These are phyloP conservation scores for Alternaria dauci DNA, from an alignment of 2,329 filamentous ascomycete genomes.

Conservation along the genomic window DNA sequence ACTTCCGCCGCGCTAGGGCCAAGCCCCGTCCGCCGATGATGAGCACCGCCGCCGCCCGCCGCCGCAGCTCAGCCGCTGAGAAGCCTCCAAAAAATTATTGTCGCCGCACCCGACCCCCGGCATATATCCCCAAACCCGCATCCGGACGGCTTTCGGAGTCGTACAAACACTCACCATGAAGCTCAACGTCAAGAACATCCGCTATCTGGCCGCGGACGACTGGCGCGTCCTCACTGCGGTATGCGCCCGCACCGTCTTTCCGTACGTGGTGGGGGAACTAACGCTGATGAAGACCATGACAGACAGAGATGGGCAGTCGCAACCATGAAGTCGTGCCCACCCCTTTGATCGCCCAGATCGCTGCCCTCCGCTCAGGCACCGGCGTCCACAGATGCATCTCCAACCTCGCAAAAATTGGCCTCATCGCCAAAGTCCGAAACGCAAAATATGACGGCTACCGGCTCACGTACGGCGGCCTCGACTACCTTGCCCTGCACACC, in stretches of 20 bases:
- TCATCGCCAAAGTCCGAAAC: conserved; percentile 94
- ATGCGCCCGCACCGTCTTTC: conserved; percentile 43
- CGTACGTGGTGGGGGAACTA: conserved; percentile 46
- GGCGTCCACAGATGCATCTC: conserved; percentile 90
- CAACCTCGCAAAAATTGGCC: conserved; percentile 85
- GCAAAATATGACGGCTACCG: conserved; percentile 98
- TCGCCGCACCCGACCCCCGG: conserved; percentile 8
- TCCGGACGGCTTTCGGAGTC: conserved; percentile 6
- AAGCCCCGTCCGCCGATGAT: conserved; percentile 34
- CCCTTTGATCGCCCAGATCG: conserved; percentile 81
- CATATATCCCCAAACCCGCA: neutral
- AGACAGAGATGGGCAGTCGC: conserved; percentile 93
- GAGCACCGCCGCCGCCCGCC: conserved; percentile 13
- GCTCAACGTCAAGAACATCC: conserved; percentile 91
- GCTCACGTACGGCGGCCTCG: conserved; percentile 93
- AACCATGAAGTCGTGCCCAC: conserved; percentile 98
- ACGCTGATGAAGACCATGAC: conserved; percentile 43
- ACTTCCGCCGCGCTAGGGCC: conserved; percentile 30
- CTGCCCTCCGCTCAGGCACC: conserved; percentile 74
- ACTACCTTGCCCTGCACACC: conserved; percentile 95
- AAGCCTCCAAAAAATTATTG: conserved; percentile 40
- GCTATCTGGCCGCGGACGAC: conserved; percentile 90
- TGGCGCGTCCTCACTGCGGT: conserved; percentile 95
- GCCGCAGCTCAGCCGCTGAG: conserved; percentile 5
- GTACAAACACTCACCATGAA: conserved; percentile 70